phyloP scores from a whole-genome alignment of 1,284 basidiomycete genomes.

The Acaromyces ingoldii region DNA sequence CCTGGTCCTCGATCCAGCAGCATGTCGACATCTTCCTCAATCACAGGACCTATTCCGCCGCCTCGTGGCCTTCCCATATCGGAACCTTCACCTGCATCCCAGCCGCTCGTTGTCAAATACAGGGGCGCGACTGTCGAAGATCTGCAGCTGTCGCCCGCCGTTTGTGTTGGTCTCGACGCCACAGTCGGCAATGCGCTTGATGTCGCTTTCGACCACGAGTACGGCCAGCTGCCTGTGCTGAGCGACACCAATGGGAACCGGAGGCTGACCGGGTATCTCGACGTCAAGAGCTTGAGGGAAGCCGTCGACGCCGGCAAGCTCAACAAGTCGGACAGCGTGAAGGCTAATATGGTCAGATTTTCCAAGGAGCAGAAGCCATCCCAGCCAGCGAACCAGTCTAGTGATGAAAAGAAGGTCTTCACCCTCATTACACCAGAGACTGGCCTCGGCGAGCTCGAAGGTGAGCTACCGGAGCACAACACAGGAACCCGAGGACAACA shows the following conservation, averaged over 20 bases:
- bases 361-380: conserved; percentile 12
- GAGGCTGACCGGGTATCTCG: conserved; percentile 40
- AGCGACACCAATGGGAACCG: conserved; percentile 25
- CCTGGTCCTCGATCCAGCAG: not conserved
- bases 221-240: conserved; percentile 39
- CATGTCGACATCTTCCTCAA: conserved; percentile 13
- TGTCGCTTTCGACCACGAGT: conserved; percentile 43
- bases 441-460: conserved; percentile 43
- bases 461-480: not conserved
- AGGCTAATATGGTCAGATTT: conserved; percentile 35
- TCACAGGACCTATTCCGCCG: conserved; percentile 35
- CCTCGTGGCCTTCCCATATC: conserved; percentile 28
- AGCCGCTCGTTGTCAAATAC: conserved; percentile 30
- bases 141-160: conserved; percentile 40
- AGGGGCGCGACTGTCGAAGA: conserved; percentile 43
- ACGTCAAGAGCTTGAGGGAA: conserved; percentile 32
- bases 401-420: conserved; percentile 18
- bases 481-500: too few relatives aligned
- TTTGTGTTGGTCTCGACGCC: conserved; percentile 31
- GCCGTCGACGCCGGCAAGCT: conserved; percentile 21
- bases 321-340: conserved; percentile 21
- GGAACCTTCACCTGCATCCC: conserved; percentile 24
- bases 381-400: conserved; percentile 5
- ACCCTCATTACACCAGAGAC: conserved; percentile 45
- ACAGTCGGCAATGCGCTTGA: conserved; percentile 24